These are phyloP conservation scores for Citrus sinensis DNA, from an alignment of 345 rosid genomes.

Conservation along the genomic window DNA sequence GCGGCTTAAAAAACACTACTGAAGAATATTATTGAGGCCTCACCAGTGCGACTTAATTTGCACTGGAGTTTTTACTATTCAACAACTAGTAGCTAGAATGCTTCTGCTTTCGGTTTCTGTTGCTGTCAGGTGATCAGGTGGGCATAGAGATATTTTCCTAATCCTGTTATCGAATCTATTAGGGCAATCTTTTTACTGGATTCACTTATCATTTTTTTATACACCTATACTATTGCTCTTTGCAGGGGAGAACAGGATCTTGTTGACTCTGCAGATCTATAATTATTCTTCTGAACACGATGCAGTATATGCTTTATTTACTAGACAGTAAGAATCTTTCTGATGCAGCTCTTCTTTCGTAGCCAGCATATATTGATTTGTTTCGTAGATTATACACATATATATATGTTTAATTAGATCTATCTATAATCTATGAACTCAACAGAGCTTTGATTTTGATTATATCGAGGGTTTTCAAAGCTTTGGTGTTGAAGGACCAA, in stretches of 20 bases:
- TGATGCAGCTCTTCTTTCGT: background rate
- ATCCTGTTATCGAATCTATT: background rate
- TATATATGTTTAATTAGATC: conserved; percentile 11
- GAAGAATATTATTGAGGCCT: background rate
- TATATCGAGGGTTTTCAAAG: conserved; percentile 7
- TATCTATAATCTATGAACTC: background rate
- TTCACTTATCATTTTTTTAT: background rate
- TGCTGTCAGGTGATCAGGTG: conserved; percentile 23
- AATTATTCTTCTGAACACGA: conserved; percentile 24
- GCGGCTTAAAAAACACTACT: conserved; percentile 32
- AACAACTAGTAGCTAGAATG: conserved; percentile 1
- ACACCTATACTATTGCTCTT: background rate
- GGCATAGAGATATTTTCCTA: conserved; percentile 1
- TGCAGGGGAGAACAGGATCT: conserved; percentile 13
- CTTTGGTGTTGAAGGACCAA: background rate
- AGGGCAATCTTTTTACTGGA: conserved; percentile 5
- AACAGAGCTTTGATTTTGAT: conserved; percentile 18
- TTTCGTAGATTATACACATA: too few species aligned
- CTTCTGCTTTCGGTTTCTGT: background rate
- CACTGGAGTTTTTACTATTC: background rate
- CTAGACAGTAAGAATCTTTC: background rate
- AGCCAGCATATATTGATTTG: background rate
- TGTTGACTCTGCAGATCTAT: conserved; percentile 33
- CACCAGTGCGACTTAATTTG: background rate
- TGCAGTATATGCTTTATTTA: background rate